These are phyloP conservation scores for Kwoniella dejecticola DNA, from an alignment of 768 basidiomycete genomes.

Conservation along the genomic window DNA sequence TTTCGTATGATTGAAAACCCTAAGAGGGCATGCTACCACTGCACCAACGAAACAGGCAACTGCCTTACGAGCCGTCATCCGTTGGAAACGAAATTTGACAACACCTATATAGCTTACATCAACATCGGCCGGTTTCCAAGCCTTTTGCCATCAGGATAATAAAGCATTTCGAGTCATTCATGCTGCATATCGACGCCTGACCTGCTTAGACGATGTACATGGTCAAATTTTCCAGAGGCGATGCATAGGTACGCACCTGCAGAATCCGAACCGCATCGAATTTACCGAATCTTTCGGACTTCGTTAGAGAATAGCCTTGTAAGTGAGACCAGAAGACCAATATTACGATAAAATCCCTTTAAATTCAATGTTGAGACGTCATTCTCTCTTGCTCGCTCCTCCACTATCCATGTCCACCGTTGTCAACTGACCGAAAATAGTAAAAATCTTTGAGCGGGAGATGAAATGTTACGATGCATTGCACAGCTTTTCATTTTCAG, in stretches of 20 bases:
- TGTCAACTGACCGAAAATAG: background rate
- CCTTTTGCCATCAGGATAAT: no score
- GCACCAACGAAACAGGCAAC: slow-evolving; percentile 27
- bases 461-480: background rate
- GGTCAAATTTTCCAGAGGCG: no score
- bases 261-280: no score
- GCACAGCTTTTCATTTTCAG: slow-evolving; percentile 1
- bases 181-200: no score
- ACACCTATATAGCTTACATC: slow-evolving; percentile 4
- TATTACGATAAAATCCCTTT: no score
- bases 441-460: background rate
- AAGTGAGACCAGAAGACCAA: no score
- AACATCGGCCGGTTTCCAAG: no score
- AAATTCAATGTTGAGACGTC: background rate
- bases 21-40: slow-evolving; percentile 31
- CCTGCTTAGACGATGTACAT: no score
- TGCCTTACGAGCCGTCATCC: slow-evolving; percentile 18
- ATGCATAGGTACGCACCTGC: no score
- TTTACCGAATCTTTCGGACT: no score
- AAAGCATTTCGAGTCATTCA: no score
- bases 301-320: no score
- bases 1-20: slow-evolving; percentile 18
- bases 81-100: background rate
- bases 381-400: background rate
- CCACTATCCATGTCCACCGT: background rate